Base-by-base conservation (phyloP, 1,139 yeast species). In the Diutina sp. region DNA sequence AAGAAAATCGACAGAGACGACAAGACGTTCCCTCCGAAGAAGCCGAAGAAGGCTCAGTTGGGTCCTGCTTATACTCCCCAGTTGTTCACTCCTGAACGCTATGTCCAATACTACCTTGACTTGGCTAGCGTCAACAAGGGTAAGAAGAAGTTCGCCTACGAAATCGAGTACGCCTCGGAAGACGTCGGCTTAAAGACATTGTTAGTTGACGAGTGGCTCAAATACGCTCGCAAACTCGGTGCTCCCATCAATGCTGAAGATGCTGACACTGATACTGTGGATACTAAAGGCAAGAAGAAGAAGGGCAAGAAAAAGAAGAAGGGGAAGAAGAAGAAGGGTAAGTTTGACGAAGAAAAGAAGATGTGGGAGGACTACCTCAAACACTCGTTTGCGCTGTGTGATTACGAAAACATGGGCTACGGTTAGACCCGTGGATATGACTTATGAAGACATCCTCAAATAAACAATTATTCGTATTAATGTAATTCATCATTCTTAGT, bases 1-100 rank as follows among this genome's bases (percentile, higher is more conserved):
- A 80, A 93, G 0, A 12, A n/a, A 2, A 47, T 47, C 8, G 44
- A 25, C 18, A 41, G 25, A 14, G 72, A 69, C 58, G 95, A 88
- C 66, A 82, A 77, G 58, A 80, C 95, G 0, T 70, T 86, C 57
- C 96, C 96, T 1, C 79, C 80, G 9, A 74, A 77, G 56, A 84
- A 77, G 78, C 93, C 93, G 4, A 64, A 62, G 6, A 67, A 71
- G 29, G 61, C 72, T 25, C 76, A 79, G 2, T 67, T 84, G 46
- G 96, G 96, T 0, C 96, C 96, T 1, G 96, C 85, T 0, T 87
- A 85, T 66, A 69, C 72, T 2, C 80, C 83, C 1, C 95, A 88
- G 69, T 67, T 82, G 16, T 87, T 85, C 61, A 77, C 93, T 0
- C 96, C 96, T 0, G 77, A 79, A 55, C 73, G 82, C 59, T 89